Base-by-base conservation (phyloP, 2,329 filamentous ascomycete species). In the Akanthomyces muscarius region DNA sequence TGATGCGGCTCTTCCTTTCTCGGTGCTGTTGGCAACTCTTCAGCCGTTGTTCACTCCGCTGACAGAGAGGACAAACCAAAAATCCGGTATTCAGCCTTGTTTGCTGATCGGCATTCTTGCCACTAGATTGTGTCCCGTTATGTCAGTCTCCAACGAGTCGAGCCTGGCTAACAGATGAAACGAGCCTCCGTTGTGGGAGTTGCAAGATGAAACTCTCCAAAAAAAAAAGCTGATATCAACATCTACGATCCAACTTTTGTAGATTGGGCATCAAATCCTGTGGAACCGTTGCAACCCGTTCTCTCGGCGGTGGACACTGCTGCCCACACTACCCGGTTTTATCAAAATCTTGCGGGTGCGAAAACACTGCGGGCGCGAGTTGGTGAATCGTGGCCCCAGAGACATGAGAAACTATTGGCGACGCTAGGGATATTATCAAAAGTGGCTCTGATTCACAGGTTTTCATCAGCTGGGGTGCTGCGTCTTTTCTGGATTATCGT, bases 281-380 rank as follows among this genome's bases (percentile, higher is more conserved):
- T 41, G 55, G 44, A 23, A 18, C 30, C 44, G n/a, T 10, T n/a
- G 54, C 44, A n/a, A 36, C 6, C n/a, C 3, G 53, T 58, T 16
- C 42, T 58, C 18, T 47, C 5, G 30, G 55, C 14, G 30, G 44
- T 58, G 55, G 30, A 25, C 44, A 58, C 23, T 41, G 36, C 18
- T 48, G 55, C 21, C 55, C 55, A 41, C 55, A 48, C 30, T 18
- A 48, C 44, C 52, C 55, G 44, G 28, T 50, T 41, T 48, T 58
- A 48, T 53, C 51, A 36, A 53, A 53, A 23, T 36, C 18, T 16
- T 16, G 28, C 36, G 21, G 51, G 30, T 14, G 28, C 28, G 28
- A 30, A 30, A 30, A 30, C 28, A 6, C 28, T 30, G 28, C 28
- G 28, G 28, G 28, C 28, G 28, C 28, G 6, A 30, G 23, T 23